These are phyloP conservation scores for Magnusiomyces tetraspermus DNA, from an alignment of 1,139 yeast species.

Conservation along the genomic window DNA sequence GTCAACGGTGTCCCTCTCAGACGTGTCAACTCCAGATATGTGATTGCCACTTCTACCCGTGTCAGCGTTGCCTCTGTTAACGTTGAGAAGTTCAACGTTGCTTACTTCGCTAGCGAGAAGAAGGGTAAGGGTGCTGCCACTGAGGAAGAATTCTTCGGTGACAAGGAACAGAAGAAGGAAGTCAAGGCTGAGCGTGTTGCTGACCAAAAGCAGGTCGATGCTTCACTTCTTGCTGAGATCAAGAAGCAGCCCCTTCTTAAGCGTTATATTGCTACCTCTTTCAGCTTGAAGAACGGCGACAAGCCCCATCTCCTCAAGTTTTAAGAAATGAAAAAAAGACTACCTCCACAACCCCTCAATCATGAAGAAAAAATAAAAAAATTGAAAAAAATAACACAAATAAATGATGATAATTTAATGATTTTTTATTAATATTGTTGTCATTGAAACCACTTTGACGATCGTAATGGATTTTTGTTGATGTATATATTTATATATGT, in stretches of 20 bases:
- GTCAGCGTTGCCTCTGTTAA: slow-evolving; percentile 74
- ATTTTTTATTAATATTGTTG: no score
- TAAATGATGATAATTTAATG: background rate
- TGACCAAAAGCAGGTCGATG: slow-evolving; percentile 96
- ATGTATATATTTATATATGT: no score
- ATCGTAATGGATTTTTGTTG: no score
- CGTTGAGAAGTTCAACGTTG: slow-evolving; percentile 86
- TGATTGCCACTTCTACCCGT: slow-evolving; percentile 96
- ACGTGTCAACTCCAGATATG: slow-evolving; percentile 98
- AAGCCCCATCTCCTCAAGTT: slow-evolving; percentile 98
- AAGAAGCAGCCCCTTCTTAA: slow-evolving; percentile 97
- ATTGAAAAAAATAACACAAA: background rate
- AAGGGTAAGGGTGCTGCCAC: slow-evolving; percentile 68
- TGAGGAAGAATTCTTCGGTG: slow-evolving; percentile 93
- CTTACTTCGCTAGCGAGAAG: slow-evolving; percentile 97
- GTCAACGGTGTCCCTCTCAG: slow-evolving; percentile 99
- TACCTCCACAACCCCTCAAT: no score
- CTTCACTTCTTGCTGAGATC: slow-evolving; percentile 87
- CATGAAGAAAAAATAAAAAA: background rate
- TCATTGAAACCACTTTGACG: no score
- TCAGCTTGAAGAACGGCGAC: slow-evolving; percentile 98
- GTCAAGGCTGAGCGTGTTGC: slow-evolving; percentile 92
- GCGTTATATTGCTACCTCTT: slow-evolving; percentile 93
- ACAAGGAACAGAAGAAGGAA: slow-evolving; percentile 74
- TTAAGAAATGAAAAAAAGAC: no score